phyloP scores from a whole-genome alignment of 192 early-diverging fungal species.

The Linnemannia exigua region DNA sequence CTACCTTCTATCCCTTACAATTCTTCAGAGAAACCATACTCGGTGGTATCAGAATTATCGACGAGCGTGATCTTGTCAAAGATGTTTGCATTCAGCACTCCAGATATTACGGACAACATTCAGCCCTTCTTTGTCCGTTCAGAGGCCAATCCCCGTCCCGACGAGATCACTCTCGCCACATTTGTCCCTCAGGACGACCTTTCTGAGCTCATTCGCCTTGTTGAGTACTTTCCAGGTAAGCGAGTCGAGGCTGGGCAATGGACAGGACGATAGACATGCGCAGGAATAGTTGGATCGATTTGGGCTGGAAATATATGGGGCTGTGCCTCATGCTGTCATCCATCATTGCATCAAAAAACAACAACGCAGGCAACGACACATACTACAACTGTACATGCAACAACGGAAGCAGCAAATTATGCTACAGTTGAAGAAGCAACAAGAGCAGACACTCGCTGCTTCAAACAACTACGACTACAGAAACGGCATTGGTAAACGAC shows the following conservation, averaged over 20 bases:
- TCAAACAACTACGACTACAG: no score
- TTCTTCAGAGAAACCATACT: slow-evolving; percentile 20
- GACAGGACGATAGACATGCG: no score
- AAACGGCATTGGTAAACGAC: no score
- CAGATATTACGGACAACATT: slow-evolving; percentile 34
- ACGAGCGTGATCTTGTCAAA: slow-evolving; percentile 40
- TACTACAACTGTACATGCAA: no score
- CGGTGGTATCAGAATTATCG: slow-evolving; percentile 29
- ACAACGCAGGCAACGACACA: background rate
- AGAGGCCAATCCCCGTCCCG: slow-evolving; percentile 28
- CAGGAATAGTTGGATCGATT: background rate
- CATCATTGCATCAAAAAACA: background rate
- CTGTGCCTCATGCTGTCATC: background rate
- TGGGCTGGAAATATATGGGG: background rate
- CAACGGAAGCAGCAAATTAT: background rate
- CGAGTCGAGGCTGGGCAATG: no score
- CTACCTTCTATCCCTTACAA: background rate
- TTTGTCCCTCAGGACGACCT: slow-evolving; percentile 57
- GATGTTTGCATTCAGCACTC: slow-evolving; percentile 44
- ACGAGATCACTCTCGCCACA: slow-evolving; percentile 60
- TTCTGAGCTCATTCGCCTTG: slow-evolving; percentile 56
- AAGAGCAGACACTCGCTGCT: no score
- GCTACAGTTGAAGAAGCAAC: no score
- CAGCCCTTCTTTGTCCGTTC: slow-evolving; percentile 43
- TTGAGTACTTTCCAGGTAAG: slow-evolving; percentile 63